phyloP scores from a whole-genome alignment of 805 yeast genomes.

The Zygoascus tannicola region DNA sequence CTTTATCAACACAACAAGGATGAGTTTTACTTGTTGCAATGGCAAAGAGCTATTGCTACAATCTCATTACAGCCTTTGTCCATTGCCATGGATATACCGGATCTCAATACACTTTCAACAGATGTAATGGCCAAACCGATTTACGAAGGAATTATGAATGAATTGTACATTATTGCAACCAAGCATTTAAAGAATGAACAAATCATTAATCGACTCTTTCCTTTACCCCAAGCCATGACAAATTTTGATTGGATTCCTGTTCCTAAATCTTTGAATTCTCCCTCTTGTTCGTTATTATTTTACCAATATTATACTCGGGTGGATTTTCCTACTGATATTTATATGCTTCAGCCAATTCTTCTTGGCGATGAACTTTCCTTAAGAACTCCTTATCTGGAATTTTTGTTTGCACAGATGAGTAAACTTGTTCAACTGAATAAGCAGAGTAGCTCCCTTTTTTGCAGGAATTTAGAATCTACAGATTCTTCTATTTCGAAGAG shows the following conservation, averaged over 20 bases:
- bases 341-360: constrained; percentile 75
- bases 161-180: constrained; percentile 50
- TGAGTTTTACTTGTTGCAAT: constrained; percentile 39
- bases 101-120: constrained; percentile 46
- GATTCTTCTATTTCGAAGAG: constrained; percentile 1
- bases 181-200: constrained; percentile 32
- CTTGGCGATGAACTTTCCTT: constrained; percentile 83
- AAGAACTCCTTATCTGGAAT: constrained; percentile 85
- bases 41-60: constrained; percentile 75
- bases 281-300: constrained; percentile 5
- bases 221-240: not conserved
- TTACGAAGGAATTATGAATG: constrained; percentile 68
- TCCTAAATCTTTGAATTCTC: constrained; percentile 2
- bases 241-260: constrained; percentile 4
- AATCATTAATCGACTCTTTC: not conserved
- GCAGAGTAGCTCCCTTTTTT: constrained; percentile 4
- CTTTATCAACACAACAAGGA: constrained; percentile 1
- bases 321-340: constrained; percentile 60
- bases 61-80: constrained; percentile 72
- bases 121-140: constrained; percentile 82
- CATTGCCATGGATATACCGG: constrained; percentile 61
- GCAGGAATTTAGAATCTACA: constrained; percentile 1
- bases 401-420: constrained; percentile 51
- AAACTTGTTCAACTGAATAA: constrained; percentile 27
- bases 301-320: constrained; percentile 54